phyloP scores from a whole-genome alignment of 768 basidiomycete species.

The Tylopilus vinaceipallidus region DNA sequence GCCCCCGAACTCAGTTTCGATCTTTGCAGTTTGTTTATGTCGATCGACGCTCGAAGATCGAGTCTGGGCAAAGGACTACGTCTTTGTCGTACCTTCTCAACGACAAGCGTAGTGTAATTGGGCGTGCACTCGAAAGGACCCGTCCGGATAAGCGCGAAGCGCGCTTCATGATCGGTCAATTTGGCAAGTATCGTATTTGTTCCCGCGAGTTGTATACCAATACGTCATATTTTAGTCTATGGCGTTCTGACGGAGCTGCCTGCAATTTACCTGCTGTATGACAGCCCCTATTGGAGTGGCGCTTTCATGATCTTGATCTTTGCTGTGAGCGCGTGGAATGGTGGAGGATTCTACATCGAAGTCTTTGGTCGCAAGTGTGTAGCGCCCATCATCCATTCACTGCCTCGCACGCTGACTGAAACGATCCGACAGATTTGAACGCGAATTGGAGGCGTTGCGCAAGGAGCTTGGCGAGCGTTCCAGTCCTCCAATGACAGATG shows the following conservation, averaged over 20 bases:
- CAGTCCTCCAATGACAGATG: constrained; percentile 50
- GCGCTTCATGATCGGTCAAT: constrained; percentile 84
- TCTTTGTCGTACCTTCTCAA: constrained; percentile 87
- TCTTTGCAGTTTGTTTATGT: constrained; percentile 72
- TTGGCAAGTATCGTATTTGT: constrained; percentile 46
- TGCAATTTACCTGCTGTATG: constrained; percentile 79
- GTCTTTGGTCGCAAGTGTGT: constrained; percentile 95
- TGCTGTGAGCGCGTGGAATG: constrained; percentile 91
- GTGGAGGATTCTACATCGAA: constrained; percentile 93
- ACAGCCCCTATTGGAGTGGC: constrained; percentile 74
- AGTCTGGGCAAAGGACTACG: constrained; percentile 87
- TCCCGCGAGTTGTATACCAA: background rate
- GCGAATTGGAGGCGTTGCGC: constrained; percentile 85
- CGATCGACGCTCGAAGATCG: constrained; percentile 85
- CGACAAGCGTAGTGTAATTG: constrained; percentile 83
- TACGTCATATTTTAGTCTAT: constrained; percentile 54
- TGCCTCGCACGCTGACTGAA: constrained; percentile 4
- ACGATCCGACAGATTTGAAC: constrained; percentile 67
- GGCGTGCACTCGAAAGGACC: constrained; percentile 61
- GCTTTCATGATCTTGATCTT: constrained; percentile 80
- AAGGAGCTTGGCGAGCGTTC: constrained; percentile 81
- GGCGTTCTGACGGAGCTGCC: constrained; percentile 83
- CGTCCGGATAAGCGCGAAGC: constrained; percentile 60
- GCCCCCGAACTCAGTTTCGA: background rate
- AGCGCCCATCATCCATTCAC: background rate